Percentiles rank a stretch among this genome's conserved stretches.
These are phyloP conservation scores for Yarrowia sp. DNA, from an alignment of 805 yeast genomes.

Conservation along the genomic window DNA sequence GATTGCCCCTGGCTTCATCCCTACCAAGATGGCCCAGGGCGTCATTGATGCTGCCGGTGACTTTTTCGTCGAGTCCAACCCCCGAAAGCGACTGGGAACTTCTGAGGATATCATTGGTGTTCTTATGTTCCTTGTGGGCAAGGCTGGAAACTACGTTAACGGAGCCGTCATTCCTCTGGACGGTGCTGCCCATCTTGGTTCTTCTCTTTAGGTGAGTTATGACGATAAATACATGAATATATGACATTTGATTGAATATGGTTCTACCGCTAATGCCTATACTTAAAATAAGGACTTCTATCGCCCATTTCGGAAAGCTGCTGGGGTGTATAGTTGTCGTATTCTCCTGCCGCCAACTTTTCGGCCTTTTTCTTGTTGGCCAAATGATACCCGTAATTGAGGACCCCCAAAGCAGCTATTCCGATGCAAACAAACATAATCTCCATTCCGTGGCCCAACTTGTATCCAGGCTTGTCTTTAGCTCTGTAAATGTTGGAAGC, in stretches of 20 bases:
- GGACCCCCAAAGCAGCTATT: neutral
- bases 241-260: no score
- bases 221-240: no score
- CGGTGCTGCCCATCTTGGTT: constrained; percentile 49
- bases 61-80: constrained; percentile 51
- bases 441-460: neutral
- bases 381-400: neutral
- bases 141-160: constrained; percentile 58
- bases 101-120: constrained; percentile 57
- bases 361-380: neutral
- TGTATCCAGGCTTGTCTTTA: neutral
- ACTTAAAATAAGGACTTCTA: neutral
- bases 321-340: neutral
- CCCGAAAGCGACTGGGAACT: constrained; percentile 59
- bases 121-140: constrained; percentile 53
- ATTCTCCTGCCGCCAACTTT: neutral
- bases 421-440: neutral
- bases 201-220: constrained; percentile 25
- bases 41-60: constrained; percentile 53
- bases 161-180: constrained; percentile 68
- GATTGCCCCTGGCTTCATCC: constrained; percentile 75
- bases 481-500: neutral
- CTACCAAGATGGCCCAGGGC: constrained; percentile 70
- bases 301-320: neutral
- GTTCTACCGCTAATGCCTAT: neutral